phyloP scores from a whole-genome alignment of 768 basidiomycete species.

The Boletus barrowsii region DNA sequence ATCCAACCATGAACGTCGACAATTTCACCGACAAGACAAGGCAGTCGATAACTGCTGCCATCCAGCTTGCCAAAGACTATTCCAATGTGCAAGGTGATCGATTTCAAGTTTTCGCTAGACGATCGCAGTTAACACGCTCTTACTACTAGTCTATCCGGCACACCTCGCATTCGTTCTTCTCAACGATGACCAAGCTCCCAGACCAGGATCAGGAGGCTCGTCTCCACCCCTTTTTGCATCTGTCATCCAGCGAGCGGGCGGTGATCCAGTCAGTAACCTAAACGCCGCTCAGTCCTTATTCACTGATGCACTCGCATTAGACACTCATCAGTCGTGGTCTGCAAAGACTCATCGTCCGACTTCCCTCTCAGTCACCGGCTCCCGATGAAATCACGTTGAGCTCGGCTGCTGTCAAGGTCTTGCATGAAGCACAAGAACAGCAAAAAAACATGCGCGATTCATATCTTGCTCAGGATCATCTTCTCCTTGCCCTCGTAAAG shows the following conservation, averaged over 20 bases:
- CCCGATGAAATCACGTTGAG: slow-evolving; percentile 77
- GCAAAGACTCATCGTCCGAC: slow-evolving; percentile 72
- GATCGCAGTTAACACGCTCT: background rate
- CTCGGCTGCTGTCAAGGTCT: slow-evolving; percentile 52
- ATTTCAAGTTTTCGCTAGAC: background rate
- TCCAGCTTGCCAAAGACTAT: slow-evolving; percentile 83
- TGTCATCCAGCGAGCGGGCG: slow-evolving; percentile 79
- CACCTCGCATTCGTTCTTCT: slow-evolving; percentile 82
- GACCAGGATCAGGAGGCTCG: slow-evolving; percentile 25
- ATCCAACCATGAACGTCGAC: slow-evolving; percentile 51
- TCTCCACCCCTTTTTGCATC: slow-evolving; percentile 67
- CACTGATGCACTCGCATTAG: slow-evolving; percentile 31
- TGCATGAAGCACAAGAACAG: slow-evolving; percentile 71
- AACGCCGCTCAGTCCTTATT: background rate
- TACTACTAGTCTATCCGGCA: slow-evolving; percentile 68
- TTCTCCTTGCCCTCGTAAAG: slow-evolving; percentile 81
- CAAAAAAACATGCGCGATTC: slow-evolving; percentile 87
- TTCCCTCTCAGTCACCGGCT: slow-evolving; percentile 81
- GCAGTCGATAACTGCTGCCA: slow-evolving; percentile 62
- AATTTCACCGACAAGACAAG: slow-evolving; percentile 80
- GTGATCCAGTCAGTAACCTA: slow-evolving; percentile 61
- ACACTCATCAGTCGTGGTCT: slow-evolving; percentile 62
- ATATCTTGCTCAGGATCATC: slow-evolving; percentile 91
- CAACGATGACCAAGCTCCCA: slow-evolving; percentile 53
- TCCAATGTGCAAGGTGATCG: slow-evolving; percentile 71